A percentile compares a stretch with the other conserved stretches of the same genome.
These are phyloP conservation scores for Pythium phragmiticola DNA, from an alignment of 352 stramenopile genomes.

Conservation along the genomic window DNA sequence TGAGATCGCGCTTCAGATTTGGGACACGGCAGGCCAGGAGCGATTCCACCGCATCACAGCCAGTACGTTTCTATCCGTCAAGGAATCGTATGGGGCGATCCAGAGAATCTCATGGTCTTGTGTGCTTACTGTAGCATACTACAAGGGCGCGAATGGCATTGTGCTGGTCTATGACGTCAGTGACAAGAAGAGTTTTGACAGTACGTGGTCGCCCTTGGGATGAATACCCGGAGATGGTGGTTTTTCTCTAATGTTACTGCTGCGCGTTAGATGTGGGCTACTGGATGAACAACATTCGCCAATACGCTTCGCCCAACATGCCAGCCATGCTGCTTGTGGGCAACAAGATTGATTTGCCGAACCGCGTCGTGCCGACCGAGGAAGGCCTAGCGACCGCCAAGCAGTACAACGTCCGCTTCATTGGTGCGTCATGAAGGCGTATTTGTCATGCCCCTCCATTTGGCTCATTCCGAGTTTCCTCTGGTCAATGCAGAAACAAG, in stretches of 20 bases:
- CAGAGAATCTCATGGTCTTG: not conserved
- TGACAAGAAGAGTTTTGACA: conserved; percentile 91
- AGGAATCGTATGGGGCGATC: not conserved
- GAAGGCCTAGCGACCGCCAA: conserved; percentile 79
- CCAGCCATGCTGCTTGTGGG: conserved; percentile 86
- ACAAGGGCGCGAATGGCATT: conserved; percentile 93
- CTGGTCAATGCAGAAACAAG: conserved; percentile 62
- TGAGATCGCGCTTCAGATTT: conserved; percentile 91
- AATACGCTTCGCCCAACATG: conserved; percentile 77
- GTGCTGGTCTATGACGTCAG: conserved; percentile 93
- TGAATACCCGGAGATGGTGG: not conserved
- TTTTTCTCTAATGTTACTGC: not conserved
- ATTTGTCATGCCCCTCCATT: too few species aligned
- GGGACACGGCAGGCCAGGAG: conserved; percentile 94
- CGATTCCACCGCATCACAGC: conserved; percentile 93
- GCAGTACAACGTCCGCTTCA: conserved; percentile 86
- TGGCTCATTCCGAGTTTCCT: not conserved
- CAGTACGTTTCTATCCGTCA: conserved; percentile 50
- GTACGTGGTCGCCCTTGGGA: conserved; percentile 34
- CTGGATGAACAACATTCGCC: conserved; percentile 96
- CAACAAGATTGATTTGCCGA: conserved; percentile 92
- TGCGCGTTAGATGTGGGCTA: conserved; percentile 85
- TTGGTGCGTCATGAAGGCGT: conserved; percentile 42
- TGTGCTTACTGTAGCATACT: conserved; percentile 73
- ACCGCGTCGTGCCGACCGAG: conserved; percentile 74